These are phyloP conservation scores for Urochloa ruziziensis DNA, from an alignment of 176 grass and related monocot genomes.

Conservation along the genomic window DNA sequence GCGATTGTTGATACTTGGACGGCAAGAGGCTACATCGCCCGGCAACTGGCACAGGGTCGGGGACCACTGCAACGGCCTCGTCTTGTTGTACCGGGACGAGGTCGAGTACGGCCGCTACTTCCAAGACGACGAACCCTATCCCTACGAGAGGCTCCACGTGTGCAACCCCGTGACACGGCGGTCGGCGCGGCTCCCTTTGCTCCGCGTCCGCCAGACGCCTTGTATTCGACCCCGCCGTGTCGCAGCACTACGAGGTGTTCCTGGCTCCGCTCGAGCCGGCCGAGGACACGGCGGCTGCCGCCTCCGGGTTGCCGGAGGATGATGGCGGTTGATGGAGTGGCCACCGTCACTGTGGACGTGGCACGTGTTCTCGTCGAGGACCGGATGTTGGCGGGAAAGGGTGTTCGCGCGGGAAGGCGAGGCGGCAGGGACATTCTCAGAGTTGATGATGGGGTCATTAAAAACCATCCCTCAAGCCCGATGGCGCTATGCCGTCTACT, in stretches of 20 bases:
- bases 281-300: too few relatives aligned
- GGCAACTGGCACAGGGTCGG: too few relatives aligned
- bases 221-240: not conserved
- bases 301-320: too few relatives aligned
- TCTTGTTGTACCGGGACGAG: too few relatives aligned
- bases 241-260: not conserved
- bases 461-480: not conserved
- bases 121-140: too few relatives aligned
- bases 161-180: not conserved
- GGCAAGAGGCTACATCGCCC: too few relatives aligned
- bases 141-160: too few relatives aligned
- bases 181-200: not conserved
- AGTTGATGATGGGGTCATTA: too few relatives aligned
- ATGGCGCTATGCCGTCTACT: not conserved
- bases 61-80: too few relatives aligned
- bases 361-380: not conserved
- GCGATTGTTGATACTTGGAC: too few relatives aligned
- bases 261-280: not conserved
- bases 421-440: not conserved
- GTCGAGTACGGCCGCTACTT: too few relatives aligned
- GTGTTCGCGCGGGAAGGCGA: too few relatives aligned
- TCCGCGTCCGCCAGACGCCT: not conserved
- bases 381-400: not conserved
- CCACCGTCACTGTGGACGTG: not conserved
- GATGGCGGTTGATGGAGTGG: not conserved